Evolutionary conservation across 129 eudicot genomes (phyloP).

Genomic region (Deinandra increscens): DNA sequence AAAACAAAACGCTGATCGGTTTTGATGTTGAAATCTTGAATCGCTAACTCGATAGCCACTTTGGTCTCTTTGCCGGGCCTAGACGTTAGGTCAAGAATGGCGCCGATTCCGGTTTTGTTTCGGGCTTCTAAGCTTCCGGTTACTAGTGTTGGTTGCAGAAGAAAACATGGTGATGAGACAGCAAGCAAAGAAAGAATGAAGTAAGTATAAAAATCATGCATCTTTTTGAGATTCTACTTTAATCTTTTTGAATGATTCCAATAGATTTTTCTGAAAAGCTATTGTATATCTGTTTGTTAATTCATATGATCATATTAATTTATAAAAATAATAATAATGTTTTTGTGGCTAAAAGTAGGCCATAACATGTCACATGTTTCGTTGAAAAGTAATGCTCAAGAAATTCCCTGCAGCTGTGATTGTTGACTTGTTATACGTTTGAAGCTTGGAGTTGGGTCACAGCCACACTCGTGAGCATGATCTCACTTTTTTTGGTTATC

Average conservation of each 20-base stretch:
- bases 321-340: not conserved
- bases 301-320: not conserved
- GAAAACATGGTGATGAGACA: slow-evolving; percentile 14
- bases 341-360: slow-evolving; percentile 22
- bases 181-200: slow-evolving; percentile 18
- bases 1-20: slow-evolving; percentile 25
- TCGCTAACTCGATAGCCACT: slow-evolving; percentile 53
- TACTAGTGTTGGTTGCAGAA: slow-evolving; percentile 24
- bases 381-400: slow-evolving; percentile 26
- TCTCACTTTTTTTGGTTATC: not conserved
- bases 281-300: not conserved
- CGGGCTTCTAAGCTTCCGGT: slow-evolving; percentile 16
- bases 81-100: slow-evolving; percentile 36
- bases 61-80: slow-evolving; percentile 50
- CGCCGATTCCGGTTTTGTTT: slow-evolving; percentile 36
- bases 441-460: not conserved
- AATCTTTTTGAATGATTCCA: not conserved
- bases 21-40: slow-evolving; percentile 34
- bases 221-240: slow-evolving; percentile 20
- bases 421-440: not conserved
- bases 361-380: slow-evolving; percentile 24
- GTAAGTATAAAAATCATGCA: slow-evolving; percentile 16
- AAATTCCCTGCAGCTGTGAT: slow-evolving; percentile 25
- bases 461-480: not conserved
- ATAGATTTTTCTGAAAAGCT: not conserved